A percentile compares a stretch with the other conserved stretches of the same genome.
Conservation (phyloP, 2,329 filamentous ascomycete species). For the Verticillium albo-atrum region DNA sequence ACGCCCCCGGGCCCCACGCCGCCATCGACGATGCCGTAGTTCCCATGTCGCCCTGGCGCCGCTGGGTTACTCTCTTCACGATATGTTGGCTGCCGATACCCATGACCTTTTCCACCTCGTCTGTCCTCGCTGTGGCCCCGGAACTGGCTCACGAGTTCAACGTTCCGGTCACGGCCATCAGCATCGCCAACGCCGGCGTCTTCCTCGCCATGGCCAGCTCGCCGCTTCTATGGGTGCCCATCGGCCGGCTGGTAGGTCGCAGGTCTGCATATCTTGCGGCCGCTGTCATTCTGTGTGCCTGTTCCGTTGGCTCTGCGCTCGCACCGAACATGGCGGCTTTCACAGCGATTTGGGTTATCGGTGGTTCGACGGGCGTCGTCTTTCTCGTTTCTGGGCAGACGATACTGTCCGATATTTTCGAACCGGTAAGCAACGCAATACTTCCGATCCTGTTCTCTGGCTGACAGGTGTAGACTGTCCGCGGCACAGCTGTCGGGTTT, state of each 20-base stretch:
- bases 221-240: slow-evolving; percentile 67
- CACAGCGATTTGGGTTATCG: slow-evolving; percentile 13
- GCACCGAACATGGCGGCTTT: slow-evolving; percentile 67
- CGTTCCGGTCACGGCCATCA: slow-evolving; percentile 66
- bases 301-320: slow-evolving; percentile 68
- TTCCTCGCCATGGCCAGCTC: slow-evolving; percentile 69
- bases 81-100: slow-evolving; percentile 31
- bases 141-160: slow-evolving; percentile 64
- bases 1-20: slow-evolving; percentile 10
- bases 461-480: slow-evolving; percentile 3
- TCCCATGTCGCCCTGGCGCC: slow-evolving; percentile 12
- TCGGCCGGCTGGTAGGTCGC: slow-evolving; percentile 40
- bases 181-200: slow-evolving; percentile 71
- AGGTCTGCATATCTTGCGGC: slow-evolving; percentile 38
- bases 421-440: slow-evolving; percentile 4
- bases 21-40: slow-evolving; percentile 14
- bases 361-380: slow-evolving; percentile 9
- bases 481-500: slow-evolving; percentile 10
- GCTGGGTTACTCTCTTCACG: slow-evolving; percentile 12
- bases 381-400: slow-evolving; percentile 11
- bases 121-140: slow-evolving; percentile 67
- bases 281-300: slow-evolving; percentile 59
- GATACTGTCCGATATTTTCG: slow-evolving; percentile 12
- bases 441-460: not conserved
- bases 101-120: slow-evolving; percentile 74